Evolutionary conservation across 768 basidiomycete species (phyloP).

Genomic region (Pseudohyphozyma bogoriensis): DNA sequence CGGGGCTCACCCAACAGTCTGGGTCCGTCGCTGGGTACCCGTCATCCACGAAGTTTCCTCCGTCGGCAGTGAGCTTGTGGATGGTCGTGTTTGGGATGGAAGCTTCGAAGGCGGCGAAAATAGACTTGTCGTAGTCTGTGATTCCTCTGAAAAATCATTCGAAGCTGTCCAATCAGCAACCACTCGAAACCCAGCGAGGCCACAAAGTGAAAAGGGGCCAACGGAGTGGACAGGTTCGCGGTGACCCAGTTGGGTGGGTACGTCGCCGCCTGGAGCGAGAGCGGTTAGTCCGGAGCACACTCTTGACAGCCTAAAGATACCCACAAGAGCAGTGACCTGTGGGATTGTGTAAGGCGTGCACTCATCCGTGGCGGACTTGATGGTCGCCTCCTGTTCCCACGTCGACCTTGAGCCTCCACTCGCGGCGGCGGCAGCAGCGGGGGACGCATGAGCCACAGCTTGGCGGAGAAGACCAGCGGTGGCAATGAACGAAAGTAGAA

Average conservation of each 20-base stretch:
- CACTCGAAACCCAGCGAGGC: too few relatives aligned
- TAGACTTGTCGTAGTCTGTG: neutral
- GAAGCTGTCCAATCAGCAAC: too few relatives aligned
- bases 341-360: constrained; percentile 9
- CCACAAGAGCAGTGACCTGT: constrained; percentile 9
- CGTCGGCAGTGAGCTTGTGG: constrained; percentile 36
- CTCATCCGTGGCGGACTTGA: neutral
- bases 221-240: constrained; percentile 12
- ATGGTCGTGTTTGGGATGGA: constrained; percentile 29
- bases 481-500: too few relatives aligned
- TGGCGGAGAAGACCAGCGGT: too few relatives aligned
- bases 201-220: too few relatives aligned
- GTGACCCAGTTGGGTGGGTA: constrained; percentile 22
- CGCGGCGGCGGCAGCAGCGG: too few relatives aligned
- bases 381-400: too few relatives aligned
- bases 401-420: too few relatives aligned
- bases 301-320: neutral
- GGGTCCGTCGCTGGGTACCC: constrained; percentile 11
- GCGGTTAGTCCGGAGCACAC: neutral
- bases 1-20: constrained; percentile 28
- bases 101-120: too few relatives aligned
- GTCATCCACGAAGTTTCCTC: constrained; percentile 35
- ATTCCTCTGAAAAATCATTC: neutral
- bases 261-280: neutral
- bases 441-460: too few relatives aligned